phyloP scores from a whole-genome alignment of 805 yeast genomes.

The Starmerella ratchasimensis region DNA sequence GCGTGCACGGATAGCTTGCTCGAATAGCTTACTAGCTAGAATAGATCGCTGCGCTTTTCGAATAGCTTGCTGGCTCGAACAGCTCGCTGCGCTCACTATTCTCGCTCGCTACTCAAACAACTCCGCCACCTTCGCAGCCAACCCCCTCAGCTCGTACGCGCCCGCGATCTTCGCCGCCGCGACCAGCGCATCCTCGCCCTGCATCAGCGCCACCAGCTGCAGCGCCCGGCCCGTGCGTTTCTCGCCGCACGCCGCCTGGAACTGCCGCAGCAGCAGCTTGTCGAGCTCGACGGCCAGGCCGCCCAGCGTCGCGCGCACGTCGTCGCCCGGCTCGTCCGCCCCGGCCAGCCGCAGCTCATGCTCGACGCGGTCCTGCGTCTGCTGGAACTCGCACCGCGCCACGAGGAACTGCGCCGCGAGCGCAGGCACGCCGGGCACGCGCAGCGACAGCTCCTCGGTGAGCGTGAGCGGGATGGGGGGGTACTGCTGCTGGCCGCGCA shows the following conservation, averaged over 20 bases:
- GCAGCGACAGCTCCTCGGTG: constrained; percentile 62
- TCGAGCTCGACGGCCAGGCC: constrained; percentile 51
- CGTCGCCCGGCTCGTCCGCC: constrained; percentile 18
- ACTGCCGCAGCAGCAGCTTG: constrained; percentile 59
- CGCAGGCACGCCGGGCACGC: constrained; percentile 41
- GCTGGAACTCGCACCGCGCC: constrained; percentile 19
- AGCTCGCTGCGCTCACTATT: too few relatives aligned
- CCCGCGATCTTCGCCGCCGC: constrained; percentile 82
- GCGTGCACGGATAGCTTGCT: too few relatives aligned
- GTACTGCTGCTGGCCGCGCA: constrained; percentile 48
- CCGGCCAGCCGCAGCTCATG: constrained; percentile 12
- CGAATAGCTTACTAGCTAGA: too few relatives aligned
- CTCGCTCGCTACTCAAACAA: too few relatives aligned
- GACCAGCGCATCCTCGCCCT: constrained; percentile 61
- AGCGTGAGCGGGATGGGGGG: constrained; percentile 79
- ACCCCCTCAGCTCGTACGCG: constrained; percentile 41
- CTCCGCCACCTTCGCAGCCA: constrained; percentile 34
- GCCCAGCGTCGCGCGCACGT: constrained; percentile 36
- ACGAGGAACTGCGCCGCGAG: constrained; percentile 21
- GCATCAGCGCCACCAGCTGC: constrained; percentile 53
- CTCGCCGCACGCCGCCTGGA: constrained; percentile 61
- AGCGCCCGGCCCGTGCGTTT: constrained; percentile 52
- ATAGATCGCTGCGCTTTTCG: too few relatives aligned
- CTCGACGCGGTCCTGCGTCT: constrained; percentile 20
- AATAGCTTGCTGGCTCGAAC: too few relatives aligned